Evolutionary conservation across 345 rosid genomes (phyloP), one percentile per base, ranked within the genome.

Genomic region (Arabis hirsuta): DNA sequence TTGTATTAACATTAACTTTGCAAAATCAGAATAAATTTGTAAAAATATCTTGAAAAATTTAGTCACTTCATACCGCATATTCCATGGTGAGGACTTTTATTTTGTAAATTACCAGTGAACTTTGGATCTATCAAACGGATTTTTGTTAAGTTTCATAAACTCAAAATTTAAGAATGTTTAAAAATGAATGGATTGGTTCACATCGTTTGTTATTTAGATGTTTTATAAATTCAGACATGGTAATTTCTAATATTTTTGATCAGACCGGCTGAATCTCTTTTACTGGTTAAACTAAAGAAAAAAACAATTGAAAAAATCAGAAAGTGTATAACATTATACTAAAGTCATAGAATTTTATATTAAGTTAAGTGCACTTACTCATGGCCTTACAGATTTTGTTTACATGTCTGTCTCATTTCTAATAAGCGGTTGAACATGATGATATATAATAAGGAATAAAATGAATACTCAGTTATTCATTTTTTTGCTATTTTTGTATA

Each of bases 381-480:
- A 43, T 62, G 36, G 19, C 9, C 14, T 19, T 5, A 59, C 29
- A 3, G 39, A 31, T 71, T 71, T 20, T 72, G 32, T 63, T 63
- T 63, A 64, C 70, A 72, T 62, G 55, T 42, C 44, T 43, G 6
- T 54, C 32, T 54, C 12, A 45, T 56, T 56, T 22, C 1, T 29
- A 42, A 57, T 29, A 42, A 66, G 47, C 31, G 6, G 67, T 58
- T 67, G 67, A 50, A 39, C 59, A 31, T 42, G 47, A 65, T 39
- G 65, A 55, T 24, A n/a, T 13, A 38, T 13, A 9, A 10, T 56
- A 47, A 58, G 39, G 66, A 57, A 57, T 56, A 26, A 34, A 43
- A 46, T 48, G 58, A 36, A 36, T 41, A 65, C 4, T 29, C 53
- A 57, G 36, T 39, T 65, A 19, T 63, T 61, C 12, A 1, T 59